Base-by-base conservation (phyloP, 805 yeast genomes). In the Naumovozyma dairenensis region DNA sequence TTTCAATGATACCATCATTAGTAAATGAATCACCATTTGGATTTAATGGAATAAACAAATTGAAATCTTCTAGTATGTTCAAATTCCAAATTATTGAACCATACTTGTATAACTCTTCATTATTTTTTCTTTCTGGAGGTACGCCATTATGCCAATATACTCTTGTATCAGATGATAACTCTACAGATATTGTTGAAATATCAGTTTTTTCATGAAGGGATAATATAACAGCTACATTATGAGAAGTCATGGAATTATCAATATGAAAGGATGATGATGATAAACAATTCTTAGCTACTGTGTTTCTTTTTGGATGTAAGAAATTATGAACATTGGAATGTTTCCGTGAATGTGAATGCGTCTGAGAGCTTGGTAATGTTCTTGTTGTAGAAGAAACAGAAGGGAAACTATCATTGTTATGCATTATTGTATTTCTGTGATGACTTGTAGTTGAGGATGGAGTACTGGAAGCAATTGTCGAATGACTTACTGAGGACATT, bases 101-200 rank as follows among this genome's bases (percentile, higher is more conserved):
- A 5, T 71, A 55, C 28, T 62, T 63, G 47, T 69, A 73, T 25
- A 52, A 55, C 42, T 73, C 79, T 35, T 59, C 65, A 24, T 52
- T 49, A 22, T 55, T 59, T 4, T 55, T 36, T 28, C 62, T 63
- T 33, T 63, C 62, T 25, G 67, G 65, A 1, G 71, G 69, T 19
- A 71, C 69, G 5, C 69, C 70, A 22, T 62, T 55, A 4, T 72
- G 72, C 79, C 79, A 72, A 34, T 63, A 49, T 4, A 69, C 60
- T 31, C 62, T 55, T 7, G 65, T 62, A 2, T 52, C 35, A 2
- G 73, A 63, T 38, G 57, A 62, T 32, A 72, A 57, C 32, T 64
- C 67, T n/a, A 68, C 48, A 25, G 53, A 57, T 20, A 72, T 47
- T 20, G 57, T 57, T 17, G 63, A 55, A 3, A 66, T 59, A 7